Percentiles rank a stretch among this genome's conserved stretches.
These are phyloP conservation scores for Pestalotiopsis sp. DNA, from an alignment of 2,329 filamentous ascomycete genomes.

Conservation along the genomic window DNA sequence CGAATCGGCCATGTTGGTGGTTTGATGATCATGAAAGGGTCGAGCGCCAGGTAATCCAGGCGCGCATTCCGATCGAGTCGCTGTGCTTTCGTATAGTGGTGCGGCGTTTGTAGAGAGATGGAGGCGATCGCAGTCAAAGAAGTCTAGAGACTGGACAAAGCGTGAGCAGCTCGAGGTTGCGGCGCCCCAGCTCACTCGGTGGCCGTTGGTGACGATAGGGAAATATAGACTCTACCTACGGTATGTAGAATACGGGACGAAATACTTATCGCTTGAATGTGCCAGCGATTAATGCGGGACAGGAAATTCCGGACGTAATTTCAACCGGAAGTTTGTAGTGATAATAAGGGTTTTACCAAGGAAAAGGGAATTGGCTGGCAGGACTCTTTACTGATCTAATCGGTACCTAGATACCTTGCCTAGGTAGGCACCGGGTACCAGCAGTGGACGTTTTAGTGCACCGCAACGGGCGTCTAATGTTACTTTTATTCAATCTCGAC, in stretches of 20 bases:
- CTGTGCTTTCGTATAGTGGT: neutral
- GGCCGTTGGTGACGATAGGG: neutral
- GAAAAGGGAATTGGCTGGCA: too few species aligned
- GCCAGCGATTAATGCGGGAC: neutral
- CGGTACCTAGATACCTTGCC: too few species aligned
- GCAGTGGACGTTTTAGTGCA: too few species aligned
- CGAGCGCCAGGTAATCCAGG: slow-evolving; percentile 1
- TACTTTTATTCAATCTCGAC: too few species aligned
- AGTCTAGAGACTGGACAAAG: neutral
- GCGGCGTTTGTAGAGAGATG: neutral
- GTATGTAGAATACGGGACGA: neutral
- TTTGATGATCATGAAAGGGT: neutral
- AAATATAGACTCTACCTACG: neutral
- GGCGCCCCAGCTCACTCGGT: too few species aligned
- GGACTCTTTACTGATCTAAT: too few species aligned
- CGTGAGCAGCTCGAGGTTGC: too few species aligned
- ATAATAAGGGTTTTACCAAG: too few species aligned
- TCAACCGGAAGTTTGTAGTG: neutral
- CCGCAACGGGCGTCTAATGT: too few species aligned
- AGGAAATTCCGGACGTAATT: neutral
- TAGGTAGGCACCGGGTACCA: too few species aligned
- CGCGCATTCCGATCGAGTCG: neutral
- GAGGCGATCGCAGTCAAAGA: neutral
- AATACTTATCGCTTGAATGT: neutral
- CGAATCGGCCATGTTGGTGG: slow-evolving; percentile 58